Evolutionary conservation across 2,329 filamentous ascomycete species (phyloP), one percentile per base, ranked within the genome.

Genomic region (Exophiala calicioides): DNA sequence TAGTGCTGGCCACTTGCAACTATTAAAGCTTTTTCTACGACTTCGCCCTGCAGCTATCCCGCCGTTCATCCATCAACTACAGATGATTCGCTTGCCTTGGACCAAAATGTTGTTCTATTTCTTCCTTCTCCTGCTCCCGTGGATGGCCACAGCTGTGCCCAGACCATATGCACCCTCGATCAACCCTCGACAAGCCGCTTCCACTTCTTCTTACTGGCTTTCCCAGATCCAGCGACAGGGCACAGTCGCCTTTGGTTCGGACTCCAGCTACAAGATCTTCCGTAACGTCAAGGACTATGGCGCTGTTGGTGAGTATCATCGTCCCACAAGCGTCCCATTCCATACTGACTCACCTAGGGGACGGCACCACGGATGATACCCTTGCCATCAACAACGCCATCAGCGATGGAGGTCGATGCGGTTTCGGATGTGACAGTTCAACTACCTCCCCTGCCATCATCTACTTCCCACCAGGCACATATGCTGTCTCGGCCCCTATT

Each of bases 381-480:
- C 83, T 69, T 1, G 88, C 90, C 45, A 95, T 97, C 77, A 96
- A 95, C 72, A 67, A 72, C 30, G 90, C 90, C 55, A 86, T 96
- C 60, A 76, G 80, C 4, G 79, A 81, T n/a, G 88, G 89, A 20
- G 75, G 78, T 59, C 86, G 91, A 32, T 97, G 91, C 63, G 89
- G 88, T 29, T 65, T 80, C 54, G 81, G 82, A 53, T 97, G 91
- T 64, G 86, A 93, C 64, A 95, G 89, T 1, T 81, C 80, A 23
- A 97, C 91, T 3, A 79, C 80, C n/a, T 81, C 82, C 1, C 91
- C 91, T 0, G 91, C 88, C 19, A 73, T 97, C 10, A 82, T 97
- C 42, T 97, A 95, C 74, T 95, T 97, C 74, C 90, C 90, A 29
- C 76, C 88, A 8, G 90, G 91, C 56, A 94, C 83, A 46, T 97